A percentile compares a stretch with the other conserved stretches of the same genome.
Conservation (phyloP, 148 eudicot species). For the Persicaria maculosa region DNA sequence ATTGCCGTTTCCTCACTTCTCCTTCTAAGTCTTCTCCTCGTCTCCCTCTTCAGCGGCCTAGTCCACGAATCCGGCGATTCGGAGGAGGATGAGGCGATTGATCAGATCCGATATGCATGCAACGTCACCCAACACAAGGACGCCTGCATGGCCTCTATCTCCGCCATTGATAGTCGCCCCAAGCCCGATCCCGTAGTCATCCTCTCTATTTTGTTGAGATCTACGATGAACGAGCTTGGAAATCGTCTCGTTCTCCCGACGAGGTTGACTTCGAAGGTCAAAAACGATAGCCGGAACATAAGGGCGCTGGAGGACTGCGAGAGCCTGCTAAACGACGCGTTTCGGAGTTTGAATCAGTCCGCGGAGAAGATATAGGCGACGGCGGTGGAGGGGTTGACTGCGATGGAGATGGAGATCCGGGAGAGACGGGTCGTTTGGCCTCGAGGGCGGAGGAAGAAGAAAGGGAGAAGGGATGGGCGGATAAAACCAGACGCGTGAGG, state of each 20-base stretch:
- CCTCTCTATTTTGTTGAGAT: slow-evolving; percentile 28
- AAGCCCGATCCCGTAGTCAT: slow-evolving; percentile 25
- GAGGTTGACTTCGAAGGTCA: slow-evolving; percentile 15
- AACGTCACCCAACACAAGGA: slow-evolving; percentile 31
- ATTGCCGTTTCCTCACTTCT: slow-evolving; percentile 15
- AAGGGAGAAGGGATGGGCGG: too few species aligned
- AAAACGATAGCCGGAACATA: slow-evolving; percentile 19
- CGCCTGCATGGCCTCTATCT: slow-evolving; percentile 31
- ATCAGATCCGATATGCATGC: slow-evolving; percentile 30
- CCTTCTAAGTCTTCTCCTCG: slow-evolving; percentile 20
- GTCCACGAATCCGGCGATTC: slow-evolving; percentile 21
- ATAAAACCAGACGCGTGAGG: too few species aligned
- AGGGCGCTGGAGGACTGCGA: slow-evolving; percentile 39
- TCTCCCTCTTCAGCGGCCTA: slow-evolving; percentile 7
- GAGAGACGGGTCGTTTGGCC: too few species aligned
- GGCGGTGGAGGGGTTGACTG: slow-evolving; percentile 24
- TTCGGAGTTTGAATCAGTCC: slow-evolving; percentile 30
- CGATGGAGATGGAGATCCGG: slow-evolving; percentile 27
- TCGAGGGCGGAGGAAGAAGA: too few species aligned
- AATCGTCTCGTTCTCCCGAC: slow-evolving; percentile 21
- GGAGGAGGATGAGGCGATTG: slow-evolving; percentile 13
- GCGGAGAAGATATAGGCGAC: not conserved
- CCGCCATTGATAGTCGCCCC: slow-evolving; percentile 16
- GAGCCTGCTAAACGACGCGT: slow-evolving; percentile 37
- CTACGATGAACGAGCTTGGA: slow-evolving; percentile 15